Evolutionary conservation across 2,329 filamentous ascomycete genomes (phyloP), one percentile per base, ranked within the genome.

Genomic region (Colletotrichum sp.): DNA sequence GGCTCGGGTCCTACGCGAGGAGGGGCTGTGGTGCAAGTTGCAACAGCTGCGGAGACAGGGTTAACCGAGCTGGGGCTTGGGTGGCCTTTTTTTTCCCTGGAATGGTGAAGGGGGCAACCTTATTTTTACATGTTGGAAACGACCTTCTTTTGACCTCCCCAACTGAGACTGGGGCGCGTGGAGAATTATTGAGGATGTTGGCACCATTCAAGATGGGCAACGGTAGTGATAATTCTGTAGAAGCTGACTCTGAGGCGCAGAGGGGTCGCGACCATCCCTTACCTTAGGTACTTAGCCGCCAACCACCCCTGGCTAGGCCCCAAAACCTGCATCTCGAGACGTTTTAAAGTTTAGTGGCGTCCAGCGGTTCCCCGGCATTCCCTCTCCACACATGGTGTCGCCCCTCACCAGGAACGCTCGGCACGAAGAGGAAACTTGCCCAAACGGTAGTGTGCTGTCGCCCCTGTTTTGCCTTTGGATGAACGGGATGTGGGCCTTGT

Each of bases 331-430:
- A 57, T 65, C 69, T 75, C 70, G 39, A 76, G 69, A 72, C 73
- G 73, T 72, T 72, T 72, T 76, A 72, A 49, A 72, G 39, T 72
- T 72, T 69, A 21, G 60, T 36, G 63, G 69, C 72, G 49, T 64
- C 59, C 69, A 69, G 9, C 55, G 18, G 16, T 63, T 26, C 32
- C 59, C 59, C 59, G 15, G 39, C 16, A 59, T 60, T 62, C 6
- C 16, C 8, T n/a, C 52, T 55, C 52, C 67, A 21, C 26, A 34
- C 49, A 9, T n/a, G 59, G 30, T 4, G 8, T 2, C 30, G 3
- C 34, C 24, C 3, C 24, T 62, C 7, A 3, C 13, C 32, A 64
- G 72, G 36, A 32, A 49, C 57, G 21, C 63, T 68, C 63, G 72
- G 72, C 72, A 66, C 66, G 69, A 8, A 28, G 63, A 64, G 55